Conservation (phyloP, 306 rosid species). For the Cyclanthera cordifolia region DNA sequence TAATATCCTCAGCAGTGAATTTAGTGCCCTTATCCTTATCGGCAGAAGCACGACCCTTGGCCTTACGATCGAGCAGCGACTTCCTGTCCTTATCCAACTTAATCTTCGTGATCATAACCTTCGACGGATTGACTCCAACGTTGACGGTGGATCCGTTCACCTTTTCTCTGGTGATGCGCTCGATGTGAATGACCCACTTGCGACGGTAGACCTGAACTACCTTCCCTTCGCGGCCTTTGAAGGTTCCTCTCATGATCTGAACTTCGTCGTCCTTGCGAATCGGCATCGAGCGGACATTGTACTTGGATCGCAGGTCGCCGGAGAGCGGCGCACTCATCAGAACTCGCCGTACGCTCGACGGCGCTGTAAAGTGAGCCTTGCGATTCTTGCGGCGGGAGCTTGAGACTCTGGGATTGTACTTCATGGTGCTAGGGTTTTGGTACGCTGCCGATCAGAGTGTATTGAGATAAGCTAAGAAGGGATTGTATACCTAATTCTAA, state of each 20-base stretch:
- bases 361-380: constrained; percentile 93
- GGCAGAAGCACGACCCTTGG: constrained; percentile 86
- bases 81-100: constrained; percentile 83
- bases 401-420: constrained; percentile 75
- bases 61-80: constrained; percentile 82
- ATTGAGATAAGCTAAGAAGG: too few species aligned
- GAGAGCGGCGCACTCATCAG: constrained; percentile 90
- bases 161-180: constrained; percentile 88
- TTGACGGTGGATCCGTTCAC: constrained; percentile 93
- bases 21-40: constrained; percentile 92
- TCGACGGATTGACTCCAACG: constrained; percentile 76
- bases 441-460: background rate
- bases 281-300: constrained; percentile 85
- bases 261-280: constrained; percentile 92
- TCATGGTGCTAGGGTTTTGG: constrained; percentile 36
- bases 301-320: constrained; percentile 63
- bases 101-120: constrained; percentile 66
- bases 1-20: constrained; percentile 81
- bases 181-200: constrained; percentile 90
- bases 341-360: constrained; percentile 81
- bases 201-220: constrained; percentile 88
- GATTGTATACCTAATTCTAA: background rate
- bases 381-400: constrained; percentile 91
- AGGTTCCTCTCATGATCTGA: constrained; percentile 78
- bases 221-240: constrained; percentile 90